These are phyloP conservation scores for Diversispora epigaea DNA, from an alignment of 192 early-diverging fungal species.

Conservation along the genomic window DNA sequence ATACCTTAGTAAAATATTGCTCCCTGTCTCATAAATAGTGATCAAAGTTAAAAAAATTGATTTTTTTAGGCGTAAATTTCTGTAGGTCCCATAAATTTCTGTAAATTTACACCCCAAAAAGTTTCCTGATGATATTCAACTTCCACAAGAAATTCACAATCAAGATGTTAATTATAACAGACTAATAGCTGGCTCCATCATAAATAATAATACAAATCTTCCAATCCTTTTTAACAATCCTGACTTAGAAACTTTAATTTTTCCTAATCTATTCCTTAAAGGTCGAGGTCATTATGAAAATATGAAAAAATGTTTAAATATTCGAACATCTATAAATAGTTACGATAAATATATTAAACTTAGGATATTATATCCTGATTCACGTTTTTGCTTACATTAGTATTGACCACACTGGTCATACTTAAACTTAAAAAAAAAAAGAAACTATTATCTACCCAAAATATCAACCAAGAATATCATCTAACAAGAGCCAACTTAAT, in stretches of 20 bases:
- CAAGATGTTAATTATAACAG: slow-evolving; percentile 2
- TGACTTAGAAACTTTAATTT: background rate
- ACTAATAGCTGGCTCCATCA: background rate
- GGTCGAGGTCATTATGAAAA: background rate
- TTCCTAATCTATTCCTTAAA: background rate
- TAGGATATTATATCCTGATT: background rate
- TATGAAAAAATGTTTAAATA: background rate
- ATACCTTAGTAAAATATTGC: too few species aligned
- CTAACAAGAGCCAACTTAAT: background rate
- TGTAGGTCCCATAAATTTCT: too few species aligned
- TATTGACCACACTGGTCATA: slow-evolving; percentile 11
- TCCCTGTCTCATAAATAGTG: too few species aligned
- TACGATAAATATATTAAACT: slow-evolving; percentile 21
- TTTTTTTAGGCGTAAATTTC: too few species aligned
- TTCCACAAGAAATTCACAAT: slow-evolving; percentile 9
- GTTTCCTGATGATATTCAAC: too few species aligned
- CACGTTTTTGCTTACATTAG: slow-evolving; percentile 4
- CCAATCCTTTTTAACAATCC: background rate
- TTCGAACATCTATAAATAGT: background rate
- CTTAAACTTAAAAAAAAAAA: background rate
- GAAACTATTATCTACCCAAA: background rate
- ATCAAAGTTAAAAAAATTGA: too few species aligned
- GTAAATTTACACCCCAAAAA: too few species aligned
- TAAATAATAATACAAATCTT: background rate
- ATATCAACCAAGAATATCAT: background rate